A percentile compares a stretch with the other conserved stretches of the same genome.
phyloP scores from a whole-genome alignment of 768 basidiomycete genomes.

The Boletus insuetus region DNA sequence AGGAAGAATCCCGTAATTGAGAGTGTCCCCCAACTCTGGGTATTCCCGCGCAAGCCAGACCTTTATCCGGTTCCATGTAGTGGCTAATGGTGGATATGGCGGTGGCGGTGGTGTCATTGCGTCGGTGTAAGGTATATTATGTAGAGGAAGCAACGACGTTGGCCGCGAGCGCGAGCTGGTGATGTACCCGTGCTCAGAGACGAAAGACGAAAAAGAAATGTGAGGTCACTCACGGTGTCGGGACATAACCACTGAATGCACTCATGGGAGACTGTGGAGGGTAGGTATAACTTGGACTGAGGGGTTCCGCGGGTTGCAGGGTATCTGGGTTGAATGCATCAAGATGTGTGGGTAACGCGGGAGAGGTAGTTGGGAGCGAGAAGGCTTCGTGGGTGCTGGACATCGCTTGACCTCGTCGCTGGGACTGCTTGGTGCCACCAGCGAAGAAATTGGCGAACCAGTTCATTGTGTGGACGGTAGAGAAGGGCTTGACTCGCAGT shows the following conservation, averaged over 20 bases:
- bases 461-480: conserved; percentile 48
- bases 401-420: conserved; percentile 63
- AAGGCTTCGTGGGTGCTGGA: conserved; percentile 86
- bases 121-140: conserved; percentile 50
- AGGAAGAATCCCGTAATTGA: conserved; percentile 86
- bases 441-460: conserved; percentile 72
- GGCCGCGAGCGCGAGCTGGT: conserved; percentile 45
- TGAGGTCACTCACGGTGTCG: conserved; percentile 45
- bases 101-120: conserved; percentile 35
- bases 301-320: conserved; percentile 47
- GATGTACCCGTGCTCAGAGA: conserved; percentile 3
- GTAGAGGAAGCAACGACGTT: conserved; percentile 63
- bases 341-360: conserved; percentile 49
- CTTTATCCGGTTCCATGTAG: conserved; percentile 83
- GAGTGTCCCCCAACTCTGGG: conserved; percentile 92
- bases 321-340: conserved; percentile 60
- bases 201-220: neutral
- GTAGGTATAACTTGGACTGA: conserved; percentile 66
- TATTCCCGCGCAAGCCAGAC: conserved; percentile 83
- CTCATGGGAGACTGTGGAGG: conserved; percentile 59
- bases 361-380: conserved; percentile 75
- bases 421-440: conserved; percentile 44
- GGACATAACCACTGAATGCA: conserved; percentile 55
- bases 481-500: conserved; percentile 1
- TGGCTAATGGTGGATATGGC: conserved; percentile 73